A percentile compares a stretch with the other conserved stretches of the same genome.
Evolutionary conservation across 768 basidiomycete genomes (phyloP).

Genomic region (Boletus tylopilopsis): DNA sequence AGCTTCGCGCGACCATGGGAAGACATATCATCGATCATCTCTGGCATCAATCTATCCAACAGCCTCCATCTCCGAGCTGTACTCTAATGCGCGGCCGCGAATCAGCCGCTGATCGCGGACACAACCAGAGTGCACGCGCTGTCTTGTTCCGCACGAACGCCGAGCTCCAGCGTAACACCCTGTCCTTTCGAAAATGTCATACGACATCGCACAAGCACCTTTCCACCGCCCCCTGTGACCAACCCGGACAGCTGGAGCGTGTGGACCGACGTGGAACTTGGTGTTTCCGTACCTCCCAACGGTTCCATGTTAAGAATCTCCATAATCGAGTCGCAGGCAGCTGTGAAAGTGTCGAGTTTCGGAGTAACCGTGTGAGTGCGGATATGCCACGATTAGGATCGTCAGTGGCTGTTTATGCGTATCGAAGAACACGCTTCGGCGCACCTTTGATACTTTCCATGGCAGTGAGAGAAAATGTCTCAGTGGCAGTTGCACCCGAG

Average conservation of each 20-base stretch:
- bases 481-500: constrained; percentile 72
- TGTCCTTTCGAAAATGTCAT: constrained; percentile 92
- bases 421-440: constrained; percentile 25
- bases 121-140: constrained; percentile 85
- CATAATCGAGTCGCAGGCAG: constrained; percentile 93
- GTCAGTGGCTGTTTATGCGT: constrained; percentile 12
- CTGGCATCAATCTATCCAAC: constrained; percentile 8
- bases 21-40: background rate
- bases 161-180: constrained; percentile 90
- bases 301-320: constrained; percentile 98
- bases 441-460: constrained; percentile 93
- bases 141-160: constrained; percentile 88
- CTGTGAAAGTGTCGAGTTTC: constrained; percentile 38
- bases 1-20: constrained; percentile 15
- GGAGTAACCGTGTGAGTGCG: constrained; percentile 10
- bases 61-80: constrained; percentile 1
- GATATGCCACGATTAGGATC: constrained; percentile 14
- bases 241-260: constrained; percentile 92
- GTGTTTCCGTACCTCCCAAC: constrained; percentile 84
- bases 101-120: constrained; percentile 73
- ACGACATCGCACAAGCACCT: constrained; percentile 88
- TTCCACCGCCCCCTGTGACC: constrained; percentile 90
- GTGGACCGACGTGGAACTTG: constrained; percentile 82
- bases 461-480: constrained; percentile 89
- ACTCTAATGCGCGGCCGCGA: background rate